Conservation (phyloP, 129 eudicot species). For the Flaveria robusta region DNA sequence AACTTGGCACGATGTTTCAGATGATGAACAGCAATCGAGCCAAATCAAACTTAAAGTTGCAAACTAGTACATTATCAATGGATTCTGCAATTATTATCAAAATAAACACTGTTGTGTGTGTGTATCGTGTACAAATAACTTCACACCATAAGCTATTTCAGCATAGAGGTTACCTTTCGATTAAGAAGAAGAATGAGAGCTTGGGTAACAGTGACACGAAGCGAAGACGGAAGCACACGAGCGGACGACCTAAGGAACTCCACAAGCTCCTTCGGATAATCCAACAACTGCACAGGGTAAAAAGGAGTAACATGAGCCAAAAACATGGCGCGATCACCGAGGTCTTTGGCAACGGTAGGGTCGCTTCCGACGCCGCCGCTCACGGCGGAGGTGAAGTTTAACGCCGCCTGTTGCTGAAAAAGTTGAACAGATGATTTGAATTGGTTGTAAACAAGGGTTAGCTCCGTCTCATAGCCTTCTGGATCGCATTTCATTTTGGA, state of each 20-base stretch:
- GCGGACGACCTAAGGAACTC: slow-evolving; percentile 61
- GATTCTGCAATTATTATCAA: neutral
- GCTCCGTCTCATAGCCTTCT: slow-evolving; percentile 78
- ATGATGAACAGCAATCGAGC: neutral
- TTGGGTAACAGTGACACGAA: slow-evolving; percentile 70
- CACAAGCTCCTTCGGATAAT: slow-evolving; percentile 65
- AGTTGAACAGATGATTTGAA: slow-evolving; percentile 86
- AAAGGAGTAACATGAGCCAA: slow-evolving; percentile 89
- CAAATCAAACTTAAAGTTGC: neutral
- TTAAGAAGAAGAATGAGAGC: slow-evolving; percentile 78
- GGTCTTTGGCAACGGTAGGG: slow-evolving; percentile 68
- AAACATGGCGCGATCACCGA: slow-evolving; percentile 80
- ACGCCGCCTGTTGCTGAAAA: slow-evolving; percentile 75
- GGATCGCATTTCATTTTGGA: slow-evolving; percentile 94
- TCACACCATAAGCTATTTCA: neutral
- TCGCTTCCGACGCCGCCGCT: slow-evolving; percentile 72
- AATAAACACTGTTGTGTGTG: neutral
- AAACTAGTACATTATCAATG: neutral
- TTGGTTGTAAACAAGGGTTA: slow-evolving; percentile 65
- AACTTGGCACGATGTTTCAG: neutral
- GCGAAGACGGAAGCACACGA: slow-evolving; percentile 60
- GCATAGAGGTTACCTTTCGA: slow-evolving; percentile 51
- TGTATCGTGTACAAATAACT: neutral
- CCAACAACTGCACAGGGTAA: slow-evolving; percentile 52
- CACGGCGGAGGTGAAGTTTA: slow-evolving; percentile 65